Conservation (phyloP, 2,329 filamentous ascomycete species). For the Diaporthe citri region DNA sequence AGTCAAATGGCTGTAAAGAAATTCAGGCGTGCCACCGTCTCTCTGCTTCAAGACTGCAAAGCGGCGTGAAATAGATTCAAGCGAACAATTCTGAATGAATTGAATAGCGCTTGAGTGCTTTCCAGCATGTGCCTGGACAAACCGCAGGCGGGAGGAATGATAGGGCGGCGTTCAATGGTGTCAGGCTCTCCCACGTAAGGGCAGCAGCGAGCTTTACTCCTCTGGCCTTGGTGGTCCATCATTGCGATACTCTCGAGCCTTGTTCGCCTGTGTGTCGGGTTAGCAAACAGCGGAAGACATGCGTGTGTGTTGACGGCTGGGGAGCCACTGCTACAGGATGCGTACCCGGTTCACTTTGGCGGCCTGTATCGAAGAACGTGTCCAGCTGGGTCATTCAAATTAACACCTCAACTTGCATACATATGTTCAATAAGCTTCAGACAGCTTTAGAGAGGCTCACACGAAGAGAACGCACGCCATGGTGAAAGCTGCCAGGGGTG, state of each 20-base stretch:
- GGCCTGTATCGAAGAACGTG: conserved; percentile 39
- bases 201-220: not conserved
- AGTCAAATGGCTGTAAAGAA: not conserved
- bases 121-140: too few relatives aligned
- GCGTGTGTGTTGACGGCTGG: not conserved
- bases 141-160: not conserved
- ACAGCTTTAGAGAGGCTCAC: not conserved
- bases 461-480: conserved; percentile 39
- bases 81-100: not conserved
- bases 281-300: not conserved
- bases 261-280: conserved; percentile 26
- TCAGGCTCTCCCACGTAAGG: not conserved
- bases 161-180: not conserved
- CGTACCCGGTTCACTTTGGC: conserved; percentile 41
- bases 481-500: conserved; percentile 38
- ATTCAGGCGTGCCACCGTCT: too few relatives aligned
- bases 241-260: conserved; percentile 30
- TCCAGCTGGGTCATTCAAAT: conserved; percentile 16
- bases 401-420: not conserved
- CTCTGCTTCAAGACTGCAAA: not conserved
- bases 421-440: not conserved
- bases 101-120: not conserved
- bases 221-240: not conserved
- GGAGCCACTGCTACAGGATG: not conserved
- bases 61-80: not conserved